Conservation (phyloP, 1,284 basidiomycete genomes). For the Uromyces viciae-fabae region DNA sequence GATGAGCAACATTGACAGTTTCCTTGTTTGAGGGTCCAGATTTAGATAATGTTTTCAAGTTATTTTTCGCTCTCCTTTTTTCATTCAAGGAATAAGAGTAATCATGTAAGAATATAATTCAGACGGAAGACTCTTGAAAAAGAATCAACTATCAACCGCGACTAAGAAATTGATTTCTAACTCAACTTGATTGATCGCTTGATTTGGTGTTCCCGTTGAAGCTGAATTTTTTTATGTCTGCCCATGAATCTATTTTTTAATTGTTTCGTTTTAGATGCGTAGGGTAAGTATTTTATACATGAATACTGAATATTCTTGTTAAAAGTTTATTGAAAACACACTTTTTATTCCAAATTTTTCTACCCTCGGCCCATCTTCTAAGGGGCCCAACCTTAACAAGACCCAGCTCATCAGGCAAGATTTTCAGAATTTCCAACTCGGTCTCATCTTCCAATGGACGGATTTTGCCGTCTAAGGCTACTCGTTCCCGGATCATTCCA, state of each 20-base stretch:
- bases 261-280: no score
- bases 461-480: constrained; percentile 71
- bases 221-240: constrained; percentile 42
- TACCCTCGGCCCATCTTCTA: constrained; percentile 49
- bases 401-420: constrained; percentile 63
- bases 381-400: constrained; percentile 58
- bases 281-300: not conserved
- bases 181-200: constrained; percentile 38
- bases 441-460: constrained; percentile 71
- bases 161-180: not conserved
- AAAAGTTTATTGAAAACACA: not conserved
- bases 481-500: constrained; percentile 79
- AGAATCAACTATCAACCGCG: not conserved
- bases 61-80: not conserved
- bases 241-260: constrained; percentile 32
- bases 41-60: not conserved
- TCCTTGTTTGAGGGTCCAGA: not conserved
- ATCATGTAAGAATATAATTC: not conserved
- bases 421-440: constrained; percentile 65
- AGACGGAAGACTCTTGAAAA: not conserved
- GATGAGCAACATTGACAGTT: not conserved
- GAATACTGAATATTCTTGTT: not conserved
- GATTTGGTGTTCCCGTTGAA: constrained; percentile 24
- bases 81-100: not conserved
- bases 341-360: constrained; percentile 49